These are phyloP conservation scores for Phytophthora pluvialis DNA, from an alignment of 352 stramenopile species.

Conservation along the genomic window DNA sequence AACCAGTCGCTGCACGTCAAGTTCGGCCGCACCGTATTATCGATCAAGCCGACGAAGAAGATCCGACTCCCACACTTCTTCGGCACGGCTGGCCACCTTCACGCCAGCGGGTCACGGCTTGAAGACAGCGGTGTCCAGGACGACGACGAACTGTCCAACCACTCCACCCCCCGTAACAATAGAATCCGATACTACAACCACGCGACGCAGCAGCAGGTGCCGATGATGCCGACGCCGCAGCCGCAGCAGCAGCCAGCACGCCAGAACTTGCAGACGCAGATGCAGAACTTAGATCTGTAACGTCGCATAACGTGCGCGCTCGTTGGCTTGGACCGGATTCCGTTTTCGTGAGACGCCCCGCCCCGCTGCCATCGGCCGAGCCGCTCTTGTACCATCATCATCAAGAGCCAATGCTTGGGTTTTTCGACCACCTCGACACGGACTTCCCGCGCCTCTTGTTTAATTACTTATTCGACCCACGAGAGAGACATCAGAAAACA, in stretches of 20 bases:
- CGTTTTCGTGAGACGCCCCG: constrained; percentile 22
- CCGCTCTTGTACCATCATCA: constrained; percentile 50
- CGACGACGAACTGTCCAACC: constrained; percentile 61
- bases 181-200: constrained; percentile 64
- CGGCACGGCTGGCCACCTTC: constrained; percentile 55
- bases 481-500: constrained; percentile 29
- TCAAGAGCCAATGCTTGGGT: constrained; percentile 48
- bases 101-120: constrained; percentile 53
- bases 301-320: constrained; percentile 29
- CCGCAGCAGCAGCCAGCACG: constrained; percentile 39
- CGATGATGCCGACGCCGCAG: constrained; percentile 29
- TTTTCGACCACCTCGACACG: constrained; percentile 25
- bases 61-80: constrained; percentile 89
- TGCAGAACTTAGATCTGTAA: constrained; percentile 87
- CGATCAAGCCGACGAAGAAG: constrained; percentile 91
- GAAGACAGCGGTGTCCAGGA: constrained; percentile 64
- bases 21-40: constrained; percentile 86
- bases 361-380: constrained; percentile 32
- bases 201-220: constrained; percentile 47
- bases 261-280: constrained; percentile 59
- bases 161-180: constrained; percentile 75
- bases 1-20: constrained; percentile 90
- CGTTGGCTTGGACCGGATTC: constrained; percentile 28
- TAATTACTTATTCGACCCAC: constrained; percentile 42
- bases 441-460: constrained; percentile 30